Base-by-base conservation (phyloP, 345 rosid genomes). In the Limnanthes douglasii region DNA sequence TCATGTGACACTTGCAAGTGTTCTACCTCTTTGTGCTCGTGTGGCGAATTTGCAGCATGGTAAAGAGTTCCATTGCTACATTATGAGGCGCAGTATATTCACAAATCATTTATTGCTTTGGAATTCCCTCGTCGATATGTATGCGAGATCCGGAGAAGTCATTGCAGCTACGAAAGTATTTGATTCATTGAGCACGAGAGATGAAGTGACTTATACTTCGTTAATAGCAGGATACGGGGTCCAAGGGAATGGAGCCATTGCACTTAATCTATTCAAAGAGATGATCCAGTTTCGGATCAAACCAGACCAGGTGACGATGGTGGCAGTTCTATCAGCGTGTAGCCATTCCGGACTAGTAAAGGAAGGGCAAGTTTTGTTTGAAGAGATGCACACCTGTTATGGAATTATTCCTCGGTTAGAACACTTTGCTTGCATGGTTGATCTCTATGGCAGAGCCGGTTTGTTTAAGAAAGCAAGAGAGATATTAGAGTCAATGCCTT, bases 291-390 rank as follows among this genome's bases (percentile, higher is more conserved):
- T 27, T 10, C 49, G 45, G 37, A 64, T 79, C 39, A 68, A 39
- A 56, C 95, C 93, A 9, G 93, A 79, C 60, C 65, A 62, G 60
- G 48, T 79, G 51, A 68, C 79, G n/a, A 75, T 84, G 86, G 75
- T 79, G 37, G 85, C 88, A 20, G 68, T 73, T 51, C 70, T 84
- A 39, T 61, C 93, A 10, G 88, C 93, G n/a, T 84, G 88, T 46
- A 79, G 95, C 31, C 93, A 84, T 64, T 76, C 78, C 5, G 72
- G 74, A 41, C 63, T 79, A 40, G 65, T 79, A 41, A 11, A 33
- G 17, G 72, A 79, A 64, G 93, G 93, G 8, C 50, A 64, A 28
- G 33, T 17, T 44, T 51, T 66, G 47, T 79, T 79, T 42, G 31
- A 45, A 29, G 49, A 50, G 60, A 79, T 79, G 79, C 39, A 38